Conservation (phyloP, 345 rosid genomes). For the Bruguiera gymnorhiza region DNA sequence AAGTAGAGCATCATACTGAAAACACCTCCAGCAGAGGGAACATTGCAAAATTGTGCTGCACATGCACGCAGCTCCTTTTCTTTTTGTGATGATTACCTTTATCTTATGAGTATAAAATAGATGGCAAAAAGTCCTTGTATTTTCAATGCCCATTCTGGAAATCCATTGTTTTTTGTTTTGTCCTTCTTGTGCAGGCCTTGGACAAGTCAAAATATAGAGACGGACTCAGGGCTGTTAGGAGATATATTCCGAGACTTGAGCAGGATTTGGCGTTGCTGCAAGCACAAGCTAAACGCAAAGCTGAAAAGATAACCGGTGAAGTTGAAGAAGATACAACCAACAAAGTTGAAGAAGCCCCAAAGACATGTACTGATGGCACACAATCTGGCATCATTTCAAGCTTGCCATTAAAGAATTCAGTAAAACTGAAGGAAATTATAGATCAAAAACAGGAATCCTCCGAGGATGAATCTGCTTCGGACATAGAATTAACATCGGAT, state of each 20-base stretch:
- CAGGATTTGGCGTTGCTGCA: slow-evolving; percentile 75
- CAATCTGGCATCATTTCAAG: slow-evolving; percentile 21
- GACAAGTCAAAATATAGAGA: slow-evolving; percentile 88
- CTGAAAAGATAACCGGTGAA: slow-evolving; percentile 23
- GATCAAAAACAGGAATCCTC: slow-evolving; percentile 38
- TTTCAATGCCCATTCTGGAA: background rate
- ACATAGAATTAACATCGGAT: slow-evolving; percentile 47
- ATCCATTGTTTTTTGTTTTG: background rate
- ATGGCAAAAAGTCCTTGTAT: background rate
- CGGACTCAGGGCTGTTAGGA: slow-evolving; percentile 73
- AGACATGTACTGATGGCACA: slow-evolving; percentile 3
- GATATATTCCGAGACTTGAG: slow-evolving; percentile 74
- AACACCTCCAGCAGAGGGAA: no score
- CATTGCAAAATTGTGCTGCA: background rate
- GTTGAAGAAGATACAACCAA: background rate
- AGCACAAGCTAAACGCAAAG: slow-evolving; percentile 41
- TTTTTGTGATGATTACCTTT: background rate
- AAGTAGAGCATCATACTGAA: no score
- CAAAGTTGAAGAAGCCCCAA: slow-evolving; percentile 22
- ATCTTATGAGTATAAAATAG: background rate
- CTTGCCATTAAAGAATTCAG: slow-evolving; percentile 28
- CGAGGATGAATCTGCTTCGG: slow-evolving; percentile 42
- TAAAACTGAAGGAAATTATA: slow-evolving; percentile 48
- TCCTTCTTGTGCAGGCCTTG: slow-evolving; percentile 45
- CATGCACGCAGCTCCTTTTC: background rate